phyloP scores from a whole-genome alignment of 176 grass and related monocot species.

The Rhipidocladum racemiflorum region DNA sequence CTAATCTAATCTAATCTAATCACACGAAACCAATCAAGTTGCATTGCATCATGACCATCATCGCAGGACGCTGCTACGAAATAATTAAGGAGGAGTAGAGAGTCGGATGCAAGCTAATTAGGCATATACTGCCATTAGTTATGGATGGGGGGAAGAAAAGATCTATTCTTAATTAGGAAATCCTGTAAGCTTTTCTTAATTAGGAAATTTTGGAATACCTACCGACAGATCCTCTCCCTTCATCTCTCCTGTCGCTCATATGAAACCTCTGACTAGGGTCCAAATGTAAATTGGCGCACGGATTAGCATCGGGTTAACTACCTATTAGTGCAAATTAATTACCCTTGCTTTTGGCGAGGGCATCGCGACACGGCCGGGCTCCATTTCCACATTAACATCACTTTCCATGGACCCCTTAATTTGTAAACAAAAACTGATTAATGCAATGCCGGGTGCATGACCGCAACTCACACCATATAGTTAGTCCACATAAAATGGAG shows the following conservation, averaged over 20 bases:
- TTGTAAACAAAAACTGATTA: slow-evolving; percentile 31
- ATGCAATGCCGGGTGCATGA: slow-evolving; percentile 18
- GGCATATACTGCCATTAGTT: background rate
- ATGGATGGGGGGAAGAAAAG: background rate
- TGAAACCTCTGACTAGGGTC: no score
- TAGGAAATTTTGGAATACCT: background rate
- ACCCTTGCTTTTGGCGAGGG: slow-evolving; percentile 1
- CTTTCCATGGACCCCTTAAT: slow-evolving; percentile 35
- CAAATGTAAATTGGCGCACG: no score
- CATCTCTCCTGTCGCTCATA: background rate
- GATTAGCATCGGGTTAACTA: background rate
- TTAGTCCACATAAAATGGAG: slow-evolving; percentile 17
- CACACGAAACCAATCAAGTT: background rate
- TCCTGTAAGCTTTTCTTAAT: background rate
- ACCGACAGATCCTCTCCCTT: background rate
- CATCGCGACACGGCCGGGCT: slow-evolving; percentile 20
- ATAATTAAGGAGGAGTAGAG: background rate
- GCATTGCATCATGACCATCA: no score
- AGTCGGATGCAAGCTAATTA: background rate
- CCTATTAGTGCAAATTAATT: background rate
- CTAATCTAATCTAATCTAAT: background rate
- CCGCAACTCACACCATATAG: background rate
- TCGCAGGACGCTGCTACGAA: background rate
- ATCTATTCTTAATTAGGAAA: background rate
- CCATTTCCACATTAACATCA: slow-evolving; percentile 41